Evolutionary conservation across 208 protist species (phyloP).

Genomic region (Trypanosoma melophagium): DNA sequence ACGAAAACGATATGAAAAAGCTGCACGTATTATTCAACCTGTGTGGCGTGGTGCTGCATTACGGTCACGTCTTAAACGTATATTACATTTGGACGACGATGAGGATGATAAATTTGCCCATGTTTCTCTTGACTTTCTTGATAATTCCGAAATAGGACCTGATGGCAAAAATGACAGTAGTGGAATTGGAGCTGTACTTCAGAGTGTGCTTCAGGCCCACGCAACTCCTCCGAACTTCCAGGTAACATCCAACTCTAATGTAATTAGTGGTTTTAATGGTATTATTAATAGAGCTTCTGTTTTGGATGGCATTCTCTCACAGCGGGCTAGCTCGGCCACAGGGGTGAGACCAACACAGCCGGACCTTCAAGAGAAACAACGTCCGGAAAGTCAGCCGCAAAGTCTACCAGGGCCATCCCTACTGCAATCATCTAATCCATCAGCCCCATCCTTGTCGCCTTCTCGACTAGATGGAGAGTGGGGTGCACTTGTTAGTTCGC

Average conservation of each 20-base stretch:
- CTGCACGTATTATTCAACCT: conserved; percentile 74
- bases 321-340: background rate
- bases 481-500: conserved; percentile 52
- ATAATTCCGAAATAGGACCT: conserved; percentile 29
- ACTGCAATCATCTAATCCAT: background rate
- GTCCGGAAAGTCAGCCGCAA: conserved; percentile 18
- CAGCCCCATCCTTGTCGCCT: background rate
- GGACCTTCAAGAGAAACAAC: background rate
- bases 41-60: conserved; percentile 81
- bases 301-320: background rate
- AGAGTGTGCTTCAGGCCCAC: conserved; percentile 41
- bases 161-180: conserved; percentile 21
- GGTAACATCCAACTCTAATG: background rate
- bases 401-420: conserved; percentile 13
- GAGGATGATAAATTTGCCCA: conserved; percentile 55
- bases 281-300: background rate
- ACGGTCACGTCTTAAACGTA: conserved; percentile 62
- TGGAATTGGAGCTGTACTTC: conserved; percentile 36
- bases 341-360: background rate
- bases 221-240: conserved; percentile 18
- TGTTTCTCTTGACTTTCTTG: conserved; percentile 38
- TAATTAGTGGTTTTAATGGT: background rate
- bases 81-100: conserved; percentile 40
- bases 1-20: conserved; percentile 40
- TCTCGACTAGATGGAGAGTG: conserved; percentile 32